These are phyloP conservation scores for Leccinum longicurvipes DNA, from an alignment of 768 basidiomycete genomes.

Conservation along the genomic window DNA sequence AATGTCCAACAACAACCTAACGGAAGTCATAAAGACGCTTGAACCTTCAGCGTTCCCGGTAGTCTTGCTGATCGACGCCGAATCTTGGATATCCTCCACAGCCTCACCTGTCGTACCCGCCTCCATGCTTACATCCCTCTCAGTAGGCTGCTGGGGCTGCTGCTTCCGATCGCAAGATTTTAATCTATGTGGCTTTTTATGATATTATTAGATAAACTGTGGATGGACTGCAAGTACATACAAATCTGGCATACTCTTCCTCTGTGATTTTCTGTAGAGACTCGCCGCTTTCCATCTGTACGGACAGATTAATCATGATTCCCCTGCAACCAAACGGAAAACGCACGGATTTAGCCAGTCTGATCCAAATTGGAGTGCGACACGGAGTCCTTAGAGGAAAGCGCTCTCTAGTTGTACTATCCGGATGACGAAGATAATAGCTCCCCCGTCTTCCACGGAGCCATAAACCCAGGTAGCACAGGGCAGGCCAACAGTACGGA, in stretches of 20 bases:
- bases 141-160: neutral
- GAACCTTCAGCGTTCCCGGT: neutral
- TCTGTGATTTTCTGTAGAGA: neutral
- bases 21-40: neutral
- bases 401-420: too few relatives aligned
- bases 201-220: neutral
- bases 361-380: constrained; percentile 10
- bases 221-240: constrained; percentile 1
- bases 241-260: neutral
- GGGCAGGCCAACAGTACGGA: constrained; percentile 11
- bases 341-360: constrained; percentile 8
- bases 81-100: too few relatives aligned
- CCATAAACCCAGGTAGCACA: constrained; percentile 16
- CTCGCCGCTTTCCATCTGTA: constrained; percentile 10
- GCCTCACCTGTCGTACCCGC: neutral
- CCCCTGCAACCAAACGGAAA: neutral
- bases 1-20: constrained; percentile 2
- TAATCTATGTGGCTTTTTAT: neutral
- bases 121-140: neutral
- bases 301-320: neutral
- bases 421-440: neutral
- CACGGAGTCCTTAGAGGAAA: too few relatives aligned
- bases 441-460: neutral
- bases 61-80: neutral
- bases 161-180: neutral